These are phyloP conservation scores for Thermoascus crustaceus DNA, from an alignment of 2,329 filamentous ascomycete genomes.

Conservation along the genomic window DNA sequence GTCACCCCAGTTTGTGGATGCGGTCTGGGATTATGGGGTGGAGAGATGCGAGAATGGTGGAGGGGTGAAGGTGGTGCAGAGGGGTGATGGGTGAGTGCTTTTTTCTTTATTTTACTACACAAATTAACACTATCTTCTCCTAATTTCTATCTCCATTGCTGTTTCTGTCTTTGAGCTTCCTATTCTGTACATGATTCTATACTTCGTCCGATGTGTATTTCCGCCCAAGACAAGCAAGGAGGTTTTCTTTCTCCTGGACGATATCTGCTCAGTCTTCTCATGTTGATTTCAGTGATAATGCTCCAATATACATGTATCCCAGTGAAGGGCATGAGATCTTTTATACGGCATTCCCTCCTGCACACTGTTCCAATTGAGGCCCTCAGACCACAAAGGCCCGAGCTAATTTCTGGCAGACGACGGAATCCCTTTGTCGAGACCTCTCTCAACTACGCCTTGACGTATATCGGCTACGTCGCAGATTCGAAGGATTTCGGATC, in stretches of 20 bases:
- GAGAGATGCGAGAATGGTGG: conserved; percentile 60
- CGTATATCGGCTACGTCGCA: conserved; percentile 55
- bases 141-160: neutral
- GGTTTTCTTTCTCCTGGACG: too few relatives aligned
- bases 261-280: too few relatives aligned
- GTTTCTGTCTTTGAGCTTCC: too few relatives aligned
- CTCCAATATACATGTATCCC: too few relatives aligned
- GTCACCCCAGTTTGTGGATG: conserved; percentile 83
- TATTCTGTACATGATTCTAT: too few relatives aligned
- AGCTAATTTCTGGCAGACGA: conserved; percentile 32
- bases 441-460: conserved; percentile 76
- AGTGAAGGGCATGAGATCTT: too few relatives aligned
- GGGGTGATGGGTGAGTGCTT: conserved; percentile 28
- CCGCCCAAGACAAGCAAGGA: too few relatives aligned
- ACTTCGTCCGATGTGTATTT: too few relatives aligned
- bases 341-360: too few relatives aligned
- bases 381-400: too few relatives aligned
- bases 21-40: conserved; percentile 82
- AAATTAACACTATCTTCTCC: neutral
- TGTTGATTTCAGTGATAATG: too few relatives aligned
- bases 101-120: neutral
- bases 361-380: too few relatives aligned
- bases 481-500: conserved; percentile 53
- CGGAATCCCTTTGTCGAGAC: conserved; percentile 88
- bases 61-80: conserved; percentile 72